phyloP scores from a whole-genome alignment of 2,329 filamentous ascomycete genomes.

The Aphanoascus verrucosus region DNA sequence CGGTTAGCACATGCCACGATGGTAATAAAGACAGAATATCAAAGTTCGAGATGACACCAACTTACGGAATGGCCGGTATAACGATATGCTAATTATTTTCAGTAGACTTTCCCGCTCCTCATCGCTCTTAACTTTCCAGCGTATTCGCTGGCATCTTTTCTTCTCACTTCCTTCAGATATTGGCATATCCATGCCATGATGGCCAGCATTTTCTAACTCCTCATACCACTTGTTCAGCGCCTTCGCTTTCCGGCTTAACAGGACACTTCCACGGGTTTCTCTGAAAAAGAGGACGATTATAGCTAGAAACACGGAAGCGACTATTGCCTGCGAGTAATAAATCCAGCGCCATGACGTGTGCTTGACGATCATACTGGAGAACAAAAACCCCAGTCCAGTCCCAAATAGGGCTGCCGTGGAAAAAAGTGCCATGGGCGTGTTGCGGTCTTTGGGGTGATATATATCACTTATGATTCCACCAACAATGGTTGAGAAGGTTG shows the following conservation, averaged over 20 bases:
- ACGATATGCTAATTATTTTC: conserved; percentile 61
- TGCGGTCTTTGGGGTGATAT: conserved; percentile 65
- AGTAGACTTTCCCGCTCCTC: conserved; percentile 59
- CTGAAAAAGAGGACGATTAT: conserved; percentile 60
- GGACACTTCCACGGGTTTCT: conserved; percentile 71
- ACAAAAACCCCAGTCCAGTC: conserved; percentile 66
- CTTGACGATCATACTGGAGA: conserved; percentile 58
- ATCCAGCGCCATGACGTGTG: conserved; percentile 70
- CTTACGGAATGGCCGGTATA: conserved; percentile 63
- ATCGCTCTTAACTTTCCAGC: conserved; percentile 71
- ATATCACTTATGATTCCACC: conserved; percentile 86
- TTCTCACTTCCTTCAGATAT: conserved; percentile 21
- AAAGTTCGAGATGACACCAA: conserved; percentile 11
- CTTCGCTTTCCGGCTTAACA: conserved; percentile 64
- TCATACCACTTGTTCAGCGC: conserved; percentile 71
- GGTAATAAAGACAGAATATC: neutral
- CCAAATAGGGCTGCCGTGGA: conserved; percentile 68
- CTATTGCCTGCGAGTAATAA: conserved; percentile 74
- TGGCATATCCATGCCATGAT: conserved; percentile 44
- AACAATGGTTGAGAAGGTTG: conserved; percentile 73
- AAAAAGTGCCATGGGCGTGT: conserved; percentile 84
- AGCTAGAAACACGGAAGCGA: conserved; percentile 52
- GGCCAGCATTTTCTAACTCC: conserved; percentile 55
- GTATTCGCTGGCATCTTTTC: conserved; percentile 44
- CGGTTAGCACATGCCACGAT: neutral